These are phyloP conservation scores for Rostrohypoxylon terebratum DNA, from an alignment of 495 filamentous ascomycete genomes.

Conservation along the genomic window DNA sequence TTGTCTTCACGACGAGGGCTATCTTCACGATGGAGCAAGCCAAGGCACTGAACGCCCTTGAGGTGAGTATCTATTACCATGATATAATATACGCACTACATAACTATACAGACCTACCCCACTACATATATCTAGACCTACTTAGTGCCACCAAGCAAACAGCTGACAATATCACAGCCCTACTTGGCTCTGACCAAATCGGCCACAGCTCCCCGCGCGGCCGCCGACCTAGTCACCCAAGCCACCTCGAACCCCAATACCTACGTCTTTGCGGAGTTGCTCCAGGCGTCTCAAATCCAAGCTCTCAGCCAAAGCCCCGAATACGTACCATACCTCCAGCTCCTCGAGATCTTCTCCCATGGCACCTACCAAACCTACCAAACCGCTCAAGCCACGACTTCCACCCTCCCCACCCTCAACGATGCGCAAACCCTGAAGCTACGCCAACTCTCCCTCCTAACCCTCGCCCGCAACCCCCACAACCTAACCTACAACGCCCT, in stretches of 20 bases:
- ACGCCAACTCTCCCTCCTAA: conserved; percentile 87
- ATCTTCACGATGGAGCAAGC: conserved; percentile 78
- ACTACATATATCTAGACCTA: conserved; percentile 15
- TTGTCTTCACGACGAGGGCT: conserved; percentile 20
- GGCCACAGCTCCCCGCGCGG: conserved; percentile 82
- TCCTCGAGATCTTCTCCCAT: conserved; percentile 93
- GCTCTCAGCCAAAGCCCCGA: conserved; percentile 67
- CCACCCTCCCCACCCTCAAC: conserved; percentile 76
- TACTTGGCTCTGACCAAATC: conserved; percentile 90
- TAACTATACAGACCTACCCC: neutral
- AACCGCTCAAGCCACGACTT: conserved; percentile 44
- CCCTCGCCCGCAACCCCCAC: conserved; percentile 69
- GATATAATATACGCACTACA: neutral
- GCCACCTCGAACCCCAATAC: conserved; percentile 89
- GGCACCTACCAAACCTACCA: conserved; percentile 84
- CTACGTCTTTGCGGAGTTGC: conserved; percentile 94
- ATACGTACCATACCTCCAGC: conserved; percentile 68
- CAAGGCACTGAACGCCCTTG: conserved; percentile 85
- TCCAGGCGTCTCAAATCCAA: conserved; percentile 84
- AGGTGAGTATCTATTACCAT: conserved; percentile 51
- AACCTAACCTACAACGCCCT: conserved; percentile 80
- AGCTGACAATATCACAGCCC: conserved; percentile 62
- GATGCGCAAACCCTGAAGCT: conserved; percentile 84
- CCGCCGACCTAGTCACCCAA: conserved; percentile 86
- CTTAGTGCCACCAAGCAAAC: conserved; percentile 1